Conservation (phyloP, 2,329 filamentous ascomycete species). For the Myrmaecium sp. region DNA sequence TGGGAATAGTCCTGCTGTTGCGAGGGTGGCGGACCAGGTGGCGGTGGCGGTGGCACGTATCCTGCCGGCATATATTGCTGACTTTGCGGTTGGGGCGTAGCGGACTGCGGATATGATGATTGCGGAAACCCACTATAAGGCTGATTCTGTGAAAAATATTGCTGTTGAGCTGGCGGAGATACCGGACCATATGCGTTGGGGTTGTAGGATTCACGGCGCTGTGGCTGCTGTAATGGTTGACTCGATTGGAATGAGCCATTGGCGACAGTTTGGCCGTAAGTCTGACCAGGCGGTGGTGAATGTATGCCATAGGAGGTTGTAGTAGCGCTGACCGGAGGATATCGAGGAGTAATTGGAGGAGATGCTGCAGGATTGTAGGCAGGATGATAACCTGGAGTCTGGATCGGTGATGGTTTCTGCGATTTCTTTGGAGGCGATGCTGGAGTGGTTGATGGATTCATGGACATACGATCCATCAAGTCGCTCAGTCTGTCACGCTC, state of each 20-base stretch:
- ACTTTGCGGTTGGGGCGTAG: conserved; percentile 24
- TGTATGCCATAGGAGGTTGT: conserved; percentile 10
- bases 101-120: conserved; percentile 40
- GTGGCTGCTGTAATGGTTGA: conserved; percentile 7
- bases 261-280: conserved; percentile 6
- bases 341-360: conserved; percentile 29
- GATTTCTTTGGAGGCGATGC: conserved; percentile 14
- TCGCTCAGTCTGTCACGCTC: conserved; percentile 75
- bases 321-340: conserved; percentile 18
- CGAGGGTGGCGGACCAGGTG: conserved; percentile 44
- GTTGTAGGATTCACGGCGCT: conserved; percentile 25
- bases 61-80: conserved; percentile 37
- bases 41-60: conserved; percentile 50
- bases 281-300: conserved; percentile 4
- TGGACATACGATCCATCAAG: conserved; percentile 89
- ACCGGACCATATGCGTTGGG: conserved; percentile 29
- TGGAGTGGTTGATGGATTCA: conserved; percentile 37
- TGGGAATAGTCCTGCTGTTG: conserved; percentile 33
- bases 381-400: conserved; percentile 27
- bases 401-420: conserved; percentile 24
- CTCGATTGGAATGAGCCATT: conserved; percentile 3
- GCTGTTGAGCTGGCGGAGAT: conserved; percentile 40
- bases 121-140: conserved; percentile 24
- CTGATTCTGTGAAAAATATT: conserved; percentile 31
- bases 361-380: conserved; percentile 34